Evolutionary conservation across 306 rosid genomes (phyloP), one percentile per base, ranked within the genome.

Genomic region (Castanopsis chinensis): DNA sequence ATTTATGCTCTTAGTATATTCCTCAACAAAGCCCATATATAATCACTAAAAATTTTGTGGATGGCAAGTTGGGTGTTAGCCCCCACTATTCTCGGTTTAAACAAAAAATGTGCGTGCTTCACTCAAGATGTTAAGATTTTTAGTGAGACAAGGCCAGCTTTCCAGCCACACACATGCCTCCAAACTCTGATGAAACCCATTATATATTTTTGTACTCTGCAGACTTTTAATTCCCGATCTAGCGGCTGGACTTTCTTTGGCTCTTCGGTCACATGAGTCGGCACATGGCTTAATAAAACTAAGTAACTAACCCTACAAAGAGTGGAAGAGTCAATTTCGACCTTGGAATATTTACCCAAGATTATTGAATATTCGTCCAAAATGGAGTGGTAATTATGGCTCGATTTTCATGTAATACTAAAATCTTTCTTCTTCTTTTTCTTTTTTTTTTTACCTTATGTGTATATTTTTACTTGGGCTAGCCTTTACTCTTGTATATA

Each of bases 251-350:
- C 3, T 33, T 43, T 54, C 30, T 32, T 69, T 74, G 64, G 68
- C 71, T 60, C 28, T 80, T 55, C 11, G n/a, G 23, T 59, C 69
- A 60, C 41, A 82, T 78, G 65, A 10, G 71, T 58, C 53, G 23
- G 35, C 82, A 85, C 84, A 72, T 72, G 90, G 76, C 57, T 32
- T 45, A n/a, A 27, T 53, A 28, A 64, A 75, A 15, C 64, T n/a
- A n/a, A n/a, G n/a, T n/a, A n/a, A n/a, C n/a, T 81, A n/a, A 35
- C 56, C 60, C 60, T 64, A 70, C 25, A 17, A 15, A 69, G 28
- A 17, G 49, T 5, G 65, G 56, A 61, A 33, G 64, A 20, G 74
- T 51, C n/a, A 72, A 76, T 23, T 20, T 20, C 45, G 43, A 76
- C 33, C 25, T 32, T 78, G 52, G 58, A 51, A 68, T 68, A 51